phyloP scores from a whole-genome alignment of 2,329 filamentous ascomycete genomes.

The Sclerotinia glacialis region DNA sequence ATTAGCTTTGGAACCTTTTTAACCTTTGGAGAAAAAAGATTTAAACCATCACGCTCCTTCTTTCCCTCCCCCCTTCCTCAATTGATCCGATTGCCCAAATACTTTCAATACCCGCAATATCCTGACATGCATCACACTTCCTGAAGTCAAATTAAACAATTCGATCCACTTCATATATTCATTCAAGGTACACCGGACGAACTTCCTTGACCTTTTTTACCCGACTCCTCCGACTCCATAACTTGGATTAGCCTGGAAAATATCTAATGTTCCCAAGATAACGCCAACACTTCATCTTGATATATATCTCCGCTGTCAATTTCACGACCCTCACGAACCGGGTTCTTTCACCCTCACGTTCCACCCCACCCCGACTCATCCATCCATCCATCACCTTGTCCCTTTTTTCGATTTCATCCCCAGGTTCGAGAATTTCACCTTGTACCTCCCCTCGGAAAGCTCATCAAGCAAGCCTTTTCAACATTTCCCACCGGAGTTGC shows the following conservation, averaged over 20 bases:
- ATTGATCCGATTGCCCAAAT: slow-evolving; percentile 6
- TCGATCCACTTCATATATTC: slow-evolving; percentile 1
- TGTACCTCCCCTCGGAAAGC: slow-evolving; percentile 16
- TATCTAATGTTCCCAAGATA: slow-evolving; percentile 17
- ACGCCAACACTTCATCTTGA: slow-evolving; percentile 13
- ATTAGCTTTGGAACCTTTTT: not conserved
- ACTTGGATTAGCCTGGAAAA: slow-evolving; percentile 1
- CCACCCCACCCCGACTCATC: slow-evolving; percentile 13
- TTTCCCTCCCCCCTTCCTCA: not conserved
- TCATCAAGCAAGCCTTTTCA: slow-evolving; percentile 14
- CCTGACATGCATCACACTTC: slow-evolving; percentile 11
- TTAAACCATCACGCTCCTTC: not conserved
- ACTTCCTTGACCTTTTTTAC: slow-evolving; percentile 9
- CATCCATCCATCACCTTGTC: too few species aligned
- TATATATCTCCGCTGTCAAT: slow-evolving; percentile 19
- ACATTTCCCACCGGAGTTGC: slow-evolving; percentile 28
- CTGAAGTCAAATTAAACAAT: slow-evolving; percentile 18
- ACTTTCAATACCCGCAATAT: slow-evolving; percentile 9
- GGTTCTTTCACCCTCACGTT: slow-evolving; percentile 3
- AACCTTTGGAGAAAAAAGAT: not conserved
- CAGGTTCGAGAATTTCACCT: slow-evolving; percentile 17
- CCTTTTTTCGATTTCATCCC: slow-evolving; percentile 13
- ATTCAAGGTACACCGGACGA: slow-evolving; percentile 16
- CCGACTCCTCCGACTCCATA: slow-evolving; percentile 13
- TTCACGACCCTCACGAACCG: slow-evolving; percentile 2